phyloP scores from a whole-genome alignment of 78 protist species.

The Pigoraptor vietnamica region DNA sequence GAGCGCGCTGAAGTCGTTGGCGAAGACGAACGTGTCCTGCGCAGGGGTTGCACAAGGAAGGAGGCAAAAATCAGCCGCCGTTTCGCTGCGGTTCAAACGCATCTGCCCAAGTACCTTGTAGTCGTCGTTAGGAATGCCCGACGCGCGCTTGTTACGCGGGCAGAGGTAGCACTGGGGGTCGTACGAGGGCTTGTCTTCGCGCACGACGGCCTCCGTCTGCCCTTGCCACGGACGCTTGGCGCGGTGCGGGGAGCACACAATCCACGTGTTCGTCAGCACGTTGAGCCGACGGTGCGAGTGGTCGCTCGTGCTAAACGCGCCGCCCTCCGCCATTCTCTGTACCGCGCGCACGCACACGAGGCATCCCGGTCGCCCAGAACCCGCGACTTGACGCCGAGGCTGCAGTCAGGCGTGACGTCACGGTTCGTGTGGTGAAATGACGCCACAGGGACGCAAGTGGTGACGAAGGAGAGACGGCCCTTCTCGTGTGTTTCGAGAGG shows the following conservation, averaged over 20 bases:
- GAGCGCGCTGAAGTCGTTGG: conserved; percentile 43
- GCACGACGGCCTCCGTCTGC: neutral
- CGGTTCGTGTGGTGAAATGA: no score
- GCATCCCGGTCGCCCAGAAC: no score
- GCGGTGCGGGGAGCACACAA: conserved; percentile 4
- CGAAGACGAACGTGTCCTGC: conserved; percentile 33
- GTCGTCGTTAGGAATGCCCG: neutral
- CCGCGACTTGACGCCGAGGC: no score
- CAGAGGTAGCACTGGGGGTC: conserved; percentile 9
- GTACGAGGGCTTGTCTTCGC: neutral
- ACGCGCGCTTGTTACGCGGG: neutral
- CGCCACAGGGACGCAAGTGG: no score
- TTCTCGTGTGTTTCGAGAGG: no score
- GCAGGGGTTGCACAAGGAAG: no score
- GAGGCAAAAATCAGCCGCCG: no score
- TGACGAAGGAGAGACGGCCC: no score
- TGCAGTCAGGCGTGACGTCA: no score
- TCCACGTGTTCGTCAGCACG: neutral
- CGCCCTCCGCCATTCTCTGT: neutral
- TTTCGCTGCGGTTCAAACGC: no score
- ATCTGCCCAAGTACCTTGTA: neutral
- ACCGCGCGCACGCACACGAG: no score
- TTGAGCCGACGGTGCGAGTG: neutral
- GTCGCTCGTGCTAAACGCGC: neutral
- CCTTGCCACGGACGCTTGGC: conserved; percentile 16